These are phyloP conservation scores for Picochlorum sp. DNA, from an alignment of 139 green algal genomes.

Conservation along the genomic window DNA sequence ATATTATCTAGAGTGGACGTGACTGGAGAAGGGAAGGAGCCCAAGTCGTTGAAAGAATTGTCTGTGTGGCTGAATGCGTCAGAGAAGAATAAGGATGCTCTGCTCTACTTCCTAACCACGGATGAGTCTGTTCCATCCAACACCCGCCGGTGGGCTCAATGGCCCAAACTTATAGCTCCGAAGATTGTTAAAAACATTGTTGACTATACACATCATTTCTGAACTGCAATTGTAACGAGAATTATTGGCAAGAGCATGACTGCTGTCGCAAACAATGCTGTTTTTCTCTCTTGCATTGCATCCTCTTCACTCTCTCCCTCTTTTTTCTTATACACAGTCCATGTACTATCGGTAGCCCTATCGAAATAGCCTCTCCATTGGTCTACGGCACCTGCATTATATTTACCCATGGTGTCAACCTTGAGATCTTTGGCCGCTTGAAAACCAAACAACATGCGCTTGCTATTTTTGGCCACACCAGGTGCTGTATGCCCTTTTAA, in stretches of 20 bases:
- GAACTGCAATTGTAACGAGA: conserved; percentile 14
- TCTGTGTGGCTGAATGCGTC: conserved; percentile 13
- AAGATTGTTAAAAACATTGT: conserved; percentile 17
- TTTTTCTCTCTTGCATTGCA: background rate
- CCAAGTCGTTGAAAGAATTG: conserved; percentile 14
- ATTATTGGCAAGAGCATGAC: conserved; percentile 20
- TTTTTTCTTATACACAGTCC: conserved; percentile 10
- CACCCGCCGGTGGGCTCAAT: conserved; percentile 34
- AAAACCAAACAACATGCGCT: conserved; percentile 71
- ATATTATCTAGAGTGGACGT: conserved; percentile 22
- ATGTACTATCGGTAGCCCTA: background rate
- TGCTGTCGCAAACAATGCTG: conserved; percentile 12
- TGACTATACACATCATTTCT: conserved; percentile 1
- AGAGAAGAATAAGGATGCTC: background rate
- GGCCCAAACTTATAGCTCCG: conserved; percentile 25
- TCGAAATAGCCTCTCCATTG: conserved; percentile 35
- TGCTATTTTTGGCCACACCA: conserved; percentile 50
- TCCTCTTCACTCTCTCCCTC: conserved; percentile 17
- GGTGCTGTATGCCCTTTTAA: conserved; percentile 39
- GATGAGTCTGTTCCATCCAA: conserved; percentile 30
- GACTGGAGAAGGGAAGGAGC: conserved; percentile 19
- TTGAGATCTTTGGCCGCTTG: conserved; percentile 56
- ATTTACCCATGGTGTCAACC: conserved; percentile 21
- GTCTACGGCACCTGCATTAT: background rate
- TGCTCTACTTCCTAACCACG: conserved; percentile 10